Evolutionary conservation across 2,329 filamentous ascomycete species (phyloP).

Genomic region (Fragosphaeria purpurea): DNA sequence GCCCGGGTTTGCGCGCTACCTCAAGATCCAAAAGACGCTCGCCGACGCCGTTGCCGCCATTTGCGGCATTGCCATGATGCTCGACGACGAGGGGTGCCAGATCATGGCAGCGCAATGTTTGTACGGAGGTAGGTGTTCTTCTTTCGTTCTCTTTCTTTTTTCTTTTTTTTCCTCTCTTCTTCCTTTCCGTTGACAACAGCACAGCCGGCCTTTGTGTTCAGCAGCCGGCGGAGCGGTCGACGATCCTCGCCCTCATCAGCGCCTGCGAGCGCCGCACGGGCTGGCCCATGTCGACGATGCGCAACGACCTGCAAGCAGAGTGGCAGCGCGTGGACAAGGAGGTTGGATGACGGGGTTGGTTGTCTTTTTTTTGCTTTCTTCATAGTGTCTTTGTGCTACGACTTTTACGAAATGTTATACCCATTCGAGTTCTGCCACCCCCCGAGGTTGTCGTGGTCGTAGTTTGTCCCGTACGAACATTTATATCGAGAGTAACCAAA

Average conservation of each 20-base stretch:
- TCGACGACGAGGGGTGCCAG: conserved; percentile 29
- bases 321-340: not conserved
- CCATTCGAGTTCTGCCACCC: no score
- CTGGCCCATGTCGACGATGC: conserved; percentile 18
- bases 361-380: no score
- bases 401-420: no score
- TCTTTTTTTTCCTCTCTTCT: not conserved
- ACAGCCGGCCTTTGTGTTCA: conserved; percentile 30
- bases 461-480: no score
- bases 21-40: conserved; percentile 31
- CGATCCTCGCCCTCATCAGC: conserved; percentile 26
- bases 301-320: not conserved
- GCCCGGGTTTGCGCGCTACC: conserved; percentile 38
- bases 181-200: no score
- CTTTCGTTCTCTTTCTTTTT: not conserved
- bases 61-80: conserved; percentile 37
- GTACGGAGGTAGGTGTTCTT: conserved; percentile 19
- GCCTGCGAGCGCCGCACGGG: conserved; percentile 27
- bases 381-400: no score
- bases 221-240: conserved; percentile 24
- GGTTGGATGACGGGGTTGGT: no score
- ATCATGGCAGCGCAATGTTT: conserved; percentile 34
- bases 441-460: no score
- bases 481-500: no score
- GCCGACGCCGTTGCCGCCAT: conserved; percentile 37